Evolutionary conservation across 257 asterid genomes (phyloP), one percentile per base, ranked within the genome.

Genomic region (Salvia miltiorrhiza): DNA sequence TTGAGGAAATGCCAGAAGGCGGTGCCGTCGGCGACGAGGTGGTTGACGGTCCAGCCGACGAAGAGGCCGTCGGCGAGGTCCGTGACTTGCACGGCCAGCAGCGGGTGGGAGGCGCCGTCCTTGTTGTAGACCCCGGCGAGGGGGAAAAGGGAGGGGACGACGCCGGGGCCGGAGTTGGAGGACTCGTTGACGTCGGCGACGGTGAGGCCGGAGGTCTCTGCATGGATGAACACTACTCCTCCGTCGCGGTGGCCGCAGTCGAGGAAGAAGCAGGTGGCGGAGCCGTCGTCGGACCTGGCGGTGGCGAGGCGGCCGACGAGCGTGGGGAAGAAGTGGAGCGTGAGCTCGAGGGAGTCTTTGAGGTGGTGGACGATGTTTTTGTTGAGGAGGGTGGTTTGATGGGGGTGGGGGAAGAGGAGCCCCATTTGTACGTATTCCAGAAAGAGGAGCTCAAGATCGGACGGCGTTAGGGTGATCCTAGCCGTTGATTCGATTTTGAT

Each of bases 1-100:
- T 75, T 78, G 55, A 81, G 52, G 70, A 81, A 78, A 24, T 50
- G 77, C 78, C 80, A 81, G 76, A 78, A 78, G 0, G 86, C 76
- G 7, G 86, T 75, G 30, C 83, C 86, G 35, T 75, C 83, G 1
- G 35, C 83, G 0, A 69, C 3, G 19, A 75, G 10, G 60, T 81
- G 86, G 40, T 78, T 81, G 16, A 75, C 49, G 53, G 77, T 77
- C 67, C 71, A 78, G 20, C 81, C 81, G 14, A 75, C n/a, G 81
- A 81, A 81, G 23, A 81, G 41, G 0, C 86, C 83, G 12, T 81
- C 79, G 8, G 53, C 69, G 9, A 81, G 75, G 52, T 78, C 83
- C 4, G 86, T 81, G 53, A 60, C 79, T 33, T 81, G 86, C n/a
- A 78, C 70, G 1, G 73, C 83, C 26, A 81, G 58, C 70, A 81